These are phyloP conservation scores for Sechiopsis laciniata DNA, from an alignment of 306 rosid species.

Conservation along the genomic window DNA sequence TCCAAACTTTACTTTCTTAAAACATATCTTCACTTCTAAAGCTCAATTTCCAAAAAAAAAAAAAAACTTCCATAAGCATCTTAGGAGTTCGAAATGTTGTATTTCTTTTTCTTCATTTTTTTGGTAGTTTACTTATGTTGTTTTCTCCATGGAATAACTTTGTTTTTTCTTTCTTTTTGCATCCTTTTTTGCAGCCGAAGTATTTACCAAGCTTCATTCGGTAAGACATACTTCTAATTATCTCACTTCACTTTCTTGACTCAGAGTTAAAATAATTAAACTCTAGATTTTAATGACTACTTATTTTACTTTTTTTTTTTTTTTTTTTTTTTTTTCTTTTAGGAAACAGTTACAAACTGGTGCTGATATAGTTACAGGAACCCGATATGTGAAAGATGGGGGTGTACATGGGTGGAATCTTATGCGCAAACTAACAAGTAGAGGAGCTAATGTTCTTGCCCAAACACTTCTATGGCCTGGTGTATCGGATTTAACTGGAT, in stretches of 20 bases:
- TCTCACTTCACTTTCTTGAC: slow-evolving; percentile 15
- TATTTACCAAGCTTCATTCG: slow-evolving; percentile 76
- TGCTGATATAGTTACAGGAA: slow-evolving; percentile 90
- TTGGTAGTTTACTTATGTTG: neutral
- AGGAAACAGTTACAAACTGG: slow-evolving; percentile 73
- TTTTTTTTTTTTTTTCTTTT: slow-evolving; percentile 7
- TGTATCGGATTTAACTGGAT: slow-evolving; percentile 95
- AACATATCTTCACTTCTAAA: neutral
- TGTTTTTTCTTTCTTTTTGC: slow-evolving; percentile 24
- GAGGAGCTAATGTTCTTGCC: slow-evolving; percentile 98
- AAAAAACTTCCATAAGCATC: neutral
- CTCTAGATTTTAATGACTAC: neutral
- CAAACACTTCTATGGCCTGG: slow-evolving; percentile 96
- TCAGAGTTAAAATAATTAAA: neutral
- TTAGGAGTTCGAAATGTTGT: neutral
- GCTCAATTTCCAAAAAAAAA: neutral
- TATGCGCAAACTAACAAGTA: slow-evolving; percentile 94
- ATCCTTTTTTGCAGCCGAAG: slow-evolving; percentile 61
- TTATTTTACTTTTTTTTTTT: neutral
- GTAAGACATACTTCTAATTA: slow-evolving; percentile 35
- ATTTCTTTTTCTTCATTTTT: too few relatives aligned
- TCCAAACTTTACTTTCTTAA: neutral
- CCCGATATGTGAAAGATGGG: slow-evolving; percentile 89
- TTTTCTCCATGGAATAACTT: slow-evolving; percentile 10
- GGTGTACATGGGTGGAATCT: slow-evolving; percentile 99